Evolutionary conservation across 106 monocot species (phyloP).

Genomic region (Dendrobium chrysotoxum): DNA sequence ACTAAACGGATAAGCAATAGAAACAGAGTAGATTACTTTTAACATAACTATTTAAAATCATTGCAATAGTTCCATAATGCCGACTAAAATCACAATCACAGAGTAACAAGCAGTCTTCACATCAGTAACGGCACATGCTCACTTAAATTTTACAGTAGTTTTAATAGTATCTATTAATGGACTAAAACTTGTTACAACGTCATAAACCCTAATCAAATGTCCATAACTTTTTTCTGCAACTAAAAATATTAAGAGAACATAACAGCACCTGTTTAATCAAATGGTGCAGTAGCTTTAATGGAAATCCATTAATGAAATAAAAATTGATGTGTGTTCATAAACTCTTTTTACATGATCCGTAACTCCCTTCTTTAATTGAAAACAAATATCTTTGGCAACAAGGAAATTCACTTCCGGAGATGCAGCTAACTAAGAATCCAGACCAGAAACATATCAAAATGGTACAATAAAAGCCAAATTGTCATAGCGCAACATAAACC

Average conservation of each 20-base stretch:
- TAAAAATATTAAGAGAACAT: background rate
- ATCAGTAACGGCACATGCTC: background rate
- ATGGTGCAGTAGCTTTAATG: background rate
- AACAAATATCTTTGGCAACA: background rate
- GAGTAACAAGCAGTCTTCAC: background rate
- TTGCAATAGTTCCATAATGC: background rate
- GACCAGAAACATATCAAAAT: background rate
- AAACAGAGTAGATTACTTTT: background rate
- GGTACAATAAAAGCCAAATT: background rate
- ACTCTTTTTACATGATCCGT: background rate
- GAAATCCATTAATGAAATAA: conserved; percentile 1
- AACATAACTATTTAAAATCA: background rate
- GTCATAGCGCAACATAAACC: no score
- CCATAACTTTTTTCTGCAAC: background rate
- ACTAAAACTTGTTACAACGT: background rate
- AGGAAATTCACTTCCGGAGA: background rate
- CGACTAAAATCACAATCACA: background rate
- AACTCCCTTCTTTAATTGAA: background rate
- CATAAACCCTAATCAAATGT: background rate
- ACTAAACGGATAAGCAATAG: background rate
- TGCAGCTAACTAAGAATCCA: background rate
- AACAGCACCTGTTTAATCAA: background rate
- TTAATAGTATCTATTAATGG: background rate
- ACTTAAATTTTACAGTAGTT: background rate
- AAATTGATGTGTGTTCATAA: background rate